These are phyloP conservation scores for Mollisia scopiformis DNA, from an alignment of 2,329 filamentous ascomycete species.

Conservation along the genomic window DNA sequence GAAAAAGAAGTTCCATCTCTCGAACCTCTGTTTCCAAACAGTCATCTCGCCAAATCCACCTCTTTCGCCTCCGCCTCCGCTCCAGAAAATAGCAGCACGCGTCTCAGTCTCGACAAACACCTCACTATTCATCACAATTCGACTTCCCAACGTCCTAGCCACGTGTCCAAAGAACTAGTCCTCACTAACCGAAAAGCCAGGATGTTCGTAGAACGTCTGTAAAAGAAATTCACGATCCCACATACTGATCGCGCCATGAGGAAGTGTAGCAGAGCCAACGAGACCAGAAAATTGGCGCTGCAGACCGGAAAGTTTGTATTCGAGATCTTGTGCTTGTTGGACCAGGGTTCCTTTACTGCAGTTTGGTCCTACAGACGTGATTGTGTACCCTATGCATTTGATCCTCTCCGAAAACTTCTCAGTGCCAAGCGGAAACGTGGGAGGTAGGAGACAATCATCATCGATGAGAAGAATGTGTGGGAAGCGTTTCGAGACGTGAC, in stretches of 20 bases:
- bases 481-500: background rate
- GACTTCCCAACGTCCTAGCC: background rate
- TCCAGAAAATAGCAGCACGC: background rate
- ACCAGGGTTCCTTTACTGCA: background rate
- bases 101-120: background rate
- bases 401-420: background rate
- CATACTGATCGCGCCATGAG: background rate
- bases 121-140: background rate
- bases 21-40: background rate
- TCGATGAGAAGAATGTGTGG: background rate
- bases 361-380: background rate
- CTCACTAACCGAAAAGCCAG: background rate
- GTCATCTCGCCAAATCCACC: background rate
- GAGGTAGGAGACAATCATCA: background rate
- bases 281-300: background rate
- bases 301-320: background rate
- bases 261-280: background rate
- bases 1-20: background rate
- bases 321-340: background rate
- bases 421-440: background rate
- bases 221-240: background rate
- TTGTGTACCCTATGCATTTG: background rate
- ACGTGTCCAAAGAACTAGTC: background rate
- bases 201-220: background rate
- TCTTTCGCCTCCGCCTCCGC: background rate